phyloP scores from a whole-genome alignment of 257 asterid genomes.

The Solanum chiquidenum region DNA sequence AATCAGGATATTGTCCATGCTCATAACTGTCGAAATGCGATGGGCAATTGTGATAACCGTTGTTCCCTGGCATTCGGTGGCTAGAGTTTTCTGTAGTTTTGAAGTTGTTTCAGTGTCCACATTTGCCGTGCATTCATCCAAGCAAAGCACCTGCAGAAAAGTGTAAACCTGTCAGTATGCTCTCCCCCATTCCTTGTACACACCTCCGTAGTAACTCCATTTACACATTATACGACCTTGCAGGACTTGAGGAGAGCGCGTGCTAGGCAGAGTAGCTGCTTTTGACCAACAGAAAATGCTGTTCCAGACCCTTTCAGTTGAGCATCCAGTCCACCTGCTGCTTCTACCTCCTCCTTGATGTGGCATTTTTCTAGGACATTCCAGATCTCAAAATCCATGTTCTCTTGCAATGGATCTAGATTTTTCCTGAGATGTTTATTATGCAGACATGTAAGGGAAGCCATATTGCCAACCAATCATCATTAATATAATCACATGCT shows the following conservation, averaged over 20 bases:
- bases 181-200: not conserved
- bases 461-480: not conserved
- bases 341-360: slow-evolving; percentile 72
- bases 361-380: slow-evolving; percentile 60
- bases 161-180: not conserved
- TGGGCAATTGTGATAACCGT: slow-evolving; percentile 83
- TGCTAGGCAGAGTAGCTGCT: slow-evolving; percentile 92
- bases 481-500: not conserved
- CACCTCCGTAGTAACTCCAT: not conserved
- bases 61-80: slow-evolving; percentile 40
- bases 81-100: slow-evolving; percentile 59
- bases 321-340: slow-evolving; percentile 68
- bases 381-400: slow-evolving; percentile 58
- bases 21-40: slow-evolving; percentile 74
- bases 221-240: slow-evolving; percentile 28
- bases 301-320: slow-evolving; percentile 70
- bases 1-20: slow-evolving; percentile 63
- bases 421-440: slow-evolving; percentile 44
- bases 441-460: not conserved
- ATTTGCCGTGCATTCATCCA: slow-evolving; percentile 90
- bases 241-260: slow-evolving; percentile 83
- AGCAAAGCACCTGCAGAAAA: slow-evolving; percentile 54
- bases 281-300: slow-evolving; percentile 93
- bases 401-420: slow-evolving; percentile 53
- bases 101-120: slow-evolving; percentile 79